Conservation (phyloP, 73 alveolate species). For the Paramecium biaurelia region DNA sequence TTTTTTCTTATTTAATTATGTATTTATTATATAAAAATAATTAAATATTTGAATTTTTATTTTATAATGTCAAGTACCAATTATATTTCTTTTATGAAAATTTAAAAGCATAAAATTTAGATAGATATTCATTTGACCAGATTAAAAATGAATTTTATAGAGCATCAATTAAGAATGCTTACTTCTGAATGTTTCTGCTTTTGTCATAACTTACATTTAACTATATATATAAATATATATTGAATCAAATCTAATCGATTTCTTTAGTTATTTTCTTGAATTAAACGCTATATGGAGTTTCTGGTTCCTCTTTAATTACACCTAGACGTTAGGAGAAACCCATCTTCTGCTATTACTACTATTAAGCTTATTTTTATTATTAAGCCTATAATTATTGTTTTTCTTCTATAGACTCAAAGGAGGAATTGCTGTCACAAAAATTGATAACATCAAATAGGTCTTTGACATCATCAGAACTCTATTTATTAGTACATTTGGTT, state of each 20-base stretch:
- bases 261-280: neutral
- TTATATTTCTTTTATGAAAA: neutral
- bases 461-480: neutral
- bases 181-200: neutral
- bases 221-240: neutral
- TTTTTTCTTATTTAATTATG: neutral
- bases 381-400: neutral
- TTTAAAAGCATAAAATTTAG: neutral
- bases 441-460: conserved; percentile 26
- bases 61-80: neutral
- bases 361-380: neutral
- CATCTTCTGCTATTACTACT: neutral
- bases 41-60: neutral
- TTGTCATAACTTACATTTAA: neutral
- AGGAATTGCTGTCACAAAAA: conserved; percentile 24
- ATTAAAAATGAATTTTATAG: neutral
- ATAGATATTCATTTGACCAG: neutral
- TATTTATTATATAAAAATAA: neutral
- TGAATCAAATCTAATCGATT: neutral
- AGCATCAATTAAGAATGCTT: neutral
- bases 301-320: neutral
- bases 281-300: neutral
- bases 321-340: neutral
- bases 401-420: neutral
- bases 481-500: neutral